phyloP scores from a whole-genome alignment of 2,329 filamentous ascomycete genomes.

The Cladosporium sp. region DNA sequence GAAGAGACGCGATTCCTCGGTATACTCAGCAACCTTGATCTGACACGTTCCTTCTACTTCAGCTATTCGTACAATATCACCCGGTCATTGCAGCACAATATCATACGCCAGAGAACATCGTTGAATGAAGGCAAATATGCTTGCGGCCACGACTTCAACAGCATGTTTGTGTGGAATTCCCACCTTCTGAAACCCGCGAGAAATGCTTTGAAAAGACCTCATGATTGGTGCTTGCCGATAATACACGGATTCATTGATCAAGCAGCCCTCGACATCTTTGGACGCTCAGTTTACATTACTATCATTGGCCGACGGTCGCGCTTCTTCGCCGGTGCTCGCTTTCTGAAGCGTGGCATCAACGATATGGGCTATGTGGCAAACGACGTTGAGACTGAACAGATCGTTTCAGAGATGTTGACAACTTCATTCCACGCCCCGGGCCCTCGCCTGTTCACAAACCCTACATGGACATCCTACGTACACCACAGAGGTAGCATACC shows the following conservation, averaged over 20 bases:
- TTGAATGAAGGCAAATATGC: slow-evolving; percentile 64
- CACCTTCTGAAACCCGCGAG: slow-evolving; percentile 79
- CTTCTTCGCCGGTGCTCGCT: slow-evolving; percentile 90
- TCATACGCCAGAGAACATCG: slow-evolving; percentile 73
- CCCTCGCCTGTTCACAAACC: slow-evolving; percentile 79
- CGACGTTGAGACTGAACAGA: slow-evolving; percentile 98
- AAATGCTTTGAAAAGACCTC: slow-evolving; percentile 71
- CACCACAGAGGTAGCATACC: slow-evolving; percentile 97
- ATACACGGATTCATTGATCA: slow-evolving; percentile 97
- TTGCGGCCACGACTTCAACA: slow-evolving; percentile 67
- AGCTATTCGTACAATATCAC: slow-evolving; percentile 98
- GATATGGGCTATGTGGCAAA: slow-evolving; percentile 96
- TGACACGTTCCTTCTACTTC: slow-evolving; percentile 93
- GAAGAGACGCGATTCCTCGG: slow-evolving; percentile 87
- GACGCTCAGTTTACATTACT: slow-evolving; percentile 84
- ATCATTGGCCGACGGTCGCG: slow-evolving; percentile 90
- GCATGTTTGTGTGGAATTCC: slow-evolving; percentile 98
- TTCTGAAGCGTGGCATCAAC: slow-evolving; percentile 91
- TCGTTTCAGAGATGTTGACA: slow-evolving; percentile 89
- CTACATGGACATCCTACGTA: slow-evolving; percentile 92
- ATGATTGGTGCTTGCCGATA: slow-evolving; percentile 94
- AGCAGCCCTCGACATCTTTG: slow-evolving; percentile 72
- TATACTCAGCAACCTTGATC: slow-evolving; percentile 86
- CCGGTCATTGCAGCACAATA: slow-evolving; percentile 86
- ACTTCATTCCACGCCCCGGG: slow-evolving; percentile 95